phyloP scores from a whole-genome alignment of 2,329 filamentous ascomycete species.

The Pseudogymnoascus destructans region DNA sequence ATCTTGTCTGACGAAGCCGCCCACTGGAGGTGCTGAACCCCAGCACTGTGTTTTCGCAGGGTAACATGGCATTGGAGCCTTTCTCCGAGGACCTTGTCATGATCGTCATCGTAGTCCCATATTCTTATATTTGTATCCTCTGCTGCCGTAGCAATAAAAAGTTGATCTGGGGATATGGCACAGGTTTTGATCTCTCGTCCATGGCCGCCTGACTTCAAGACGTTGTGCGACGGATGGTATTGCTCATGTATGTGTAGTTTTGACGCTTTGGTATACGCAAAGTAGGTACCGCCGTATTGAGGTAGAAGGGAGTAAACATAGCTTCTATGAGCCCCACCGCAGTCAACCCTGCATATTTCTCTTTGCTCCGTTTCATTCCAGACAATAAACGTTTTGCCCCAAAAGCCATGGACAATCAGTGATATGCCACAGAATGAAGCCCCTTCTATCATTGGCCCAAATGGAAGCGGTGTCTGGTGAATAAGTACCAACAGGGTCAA shows the following conservation, averaged over 20 bases:
- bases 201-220: slow-evolving; percentile 59
- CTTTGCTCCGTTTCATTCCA: slow-evolving; percentile 63
- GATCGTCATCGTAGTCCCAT: slow-evolving; percentile 38
- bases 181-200: slow-evolving; percentile 71
- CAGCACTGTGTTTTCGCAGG: slow-evolving; percentile 66
- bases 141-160: slow-evolving; percentile 51
- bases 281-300: slow-evolving; percentile 32
- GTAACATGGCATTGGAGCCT: slow-evolving; percentile 40
- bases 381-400: slow-evolving; percentile 63
- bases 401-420: slow-evolving; percentile 69
- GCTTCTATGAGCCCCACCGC: slow-evolving; percentile 70
- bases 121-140: slow-evolving; percentile 68
- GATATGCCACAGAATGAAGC: slow-evolving; percentile 45
- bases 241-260: slow-evolving; percentile 33
- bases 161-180: slow-evolving; percentile 31
- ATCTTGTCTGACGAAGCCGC: slow-evolving; percentile 36
- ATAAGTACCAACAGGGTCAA: slow-evolving; percentile 33
- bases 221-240: slow-evolving; percentile 29
- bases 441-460: slow-evolving; percentile 66
- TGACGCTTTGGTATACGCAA: slow-evolving; percentile 65
- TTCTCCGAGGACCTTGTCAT: slow-evolving; percentile 15
- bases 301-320: slow-evolving; percentile 42
- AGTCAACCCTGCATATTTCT: slow-evolving; percentile 60
- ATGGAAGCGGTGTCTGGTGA: slow-evolving; percentile 55
- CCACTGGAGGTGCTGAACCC: slow-evolving; percentile 62